A percentile compares a stretch with the other conserved stretches of the same genome.
phyloP scores from a whole-genome alignment of 495 filamentous ascomycete species.

The Diplogelasinospora grovesii region DNA sequence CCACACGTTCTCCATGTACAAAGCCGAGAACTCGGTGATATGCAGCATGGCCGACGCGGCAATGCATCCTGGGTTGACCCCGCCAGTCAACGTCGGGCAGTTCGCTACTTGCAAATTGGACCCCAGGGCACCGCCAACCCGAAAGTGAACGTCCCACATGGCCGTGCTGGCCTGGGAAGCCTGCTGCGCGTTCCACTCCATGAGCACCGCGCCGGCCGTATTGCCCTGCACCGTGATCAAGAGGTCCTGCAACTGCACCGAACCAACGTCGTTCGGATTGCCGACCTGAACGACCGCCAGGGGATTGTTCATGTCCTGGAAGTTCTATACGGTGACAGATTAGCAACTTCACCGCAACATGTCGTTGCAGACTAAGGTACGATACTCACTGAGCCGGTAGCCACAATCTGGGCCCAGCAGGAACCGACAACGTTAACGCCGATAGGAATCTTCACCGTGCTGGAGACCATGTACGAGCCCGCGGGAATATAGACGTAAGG shows the following conservation, averaged over 20 bases:
- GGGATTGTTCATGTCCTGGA: slow-evolving; percentile 45
- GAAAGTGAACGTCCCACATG: slow-evolving; percentile 52
- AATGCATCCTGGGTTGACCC: slow-evolving; percentile 37
- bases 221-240: slow-evolving; percentile 38
- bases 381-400: slow-evolving; percentile 60
- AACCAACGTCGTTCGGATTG: slow-evolving; percentile 44
- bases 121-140: slow-evolving; percentile 43
- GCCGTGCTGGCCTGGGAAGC: slow-evolving; percentile 47
- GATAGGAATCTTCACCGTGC: slow-evolving; percentile 76
- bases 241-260: slow-evolving; percentile 50
- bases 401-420: slow-evolving; percentile 84
- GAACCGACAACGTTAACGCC: slow-evolving; percentile 82
- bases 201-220: slow-evolving; percentile 34
- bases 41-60: slow-evolving; percentile 65
- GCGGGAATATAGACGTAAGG: slow-evolving; percentile 83
- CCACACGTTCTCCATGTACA: slow-evolving; percentile 73
- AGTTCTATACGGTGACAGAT: slow-evolving; percentile 63
- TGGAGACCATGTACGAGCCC: slow-evolving; percentile 77
- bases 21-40: slow-evolving; percentile 50
- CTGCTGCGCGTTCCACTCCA: slow-evolving; percentile 54
- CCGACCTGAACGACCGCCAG: slow-evolving; percentile 49
- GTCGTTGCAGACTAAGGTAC: too few species aligned
- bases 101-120: slow-evolving; percentile 49
- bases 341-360: too few species aligned
- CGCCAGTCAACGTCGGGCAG: slow-evolving; percentile 32